Percentiles rank a stretch among this genome's conserved stretches.
These are phyloP conservation scores for Aureobasidium leucospermi DNA, from an alignment of 2,329 filamentous ascomycete species.

Conservation along the genomic window DNA sequence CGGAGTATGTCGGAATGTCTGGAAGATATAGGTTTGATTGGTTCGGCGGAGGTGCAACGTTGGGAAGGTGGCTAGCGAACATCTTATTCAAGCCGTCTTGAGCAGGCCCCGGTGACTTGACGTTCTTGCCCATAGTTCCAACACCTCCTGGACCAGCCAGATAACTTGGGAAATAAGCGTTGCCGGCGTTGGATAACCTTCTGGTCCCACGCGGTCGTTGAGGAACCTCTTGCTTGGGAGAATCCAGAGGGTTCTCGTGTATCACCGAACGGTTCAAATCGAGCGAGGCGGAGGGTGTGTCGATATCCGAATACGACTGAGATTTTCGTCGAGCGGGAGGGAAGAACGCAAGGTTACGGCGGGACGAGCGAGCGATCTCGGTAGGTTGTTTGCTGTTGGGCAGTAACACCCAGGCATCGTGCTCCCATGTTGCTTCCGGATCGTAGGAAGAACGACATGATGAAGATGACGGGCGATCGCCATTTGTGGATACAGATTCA, in stretches of 20 bases:
- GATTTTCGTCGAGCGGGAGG: constrained; percentile 87
- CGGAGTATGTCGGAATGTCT: constrained; percentile 51
- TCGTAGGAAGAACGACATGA: constrained; percentile 35
- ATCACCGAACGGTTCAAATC: constrained; percentile 46
- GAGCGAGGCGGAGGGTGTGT: constrained; percentile 60
- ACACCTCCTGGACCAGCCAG: constrained; percentile 83
- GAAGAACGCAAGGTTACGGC: constrained; percentile 80
- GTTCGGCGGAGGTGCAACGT: constrained; percentile 55
- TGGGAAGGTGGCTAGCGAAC: constrained; percentile 75
- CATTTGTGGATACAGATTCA: constrained; percentile 30
- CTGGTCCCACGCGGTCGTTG: constrained; percentile 34
- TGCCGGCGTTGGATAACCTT: constrained; percentile 31
- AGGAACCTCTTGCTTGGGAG: constrained; percentile 27
- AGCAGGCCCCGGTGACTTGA: constrained; percentile 70
- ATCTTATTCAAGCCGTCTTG: constrained; percentile 78
- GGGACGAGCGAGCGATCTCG: constrained; percentile 78
- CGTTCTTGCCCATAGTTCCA: constrained; percentile 66
- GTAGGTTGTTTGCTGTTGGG: constrained; percentile 64
- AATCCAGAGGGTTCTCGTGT: constrained; percentile 23
- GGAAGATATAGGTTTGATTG: constrained; percentile 50
- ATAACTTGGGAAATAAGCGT: constrained; percentile 38
- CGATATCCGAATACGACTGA: constrained; percentile 52
- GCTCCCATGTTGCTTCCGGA: constrained; percentile 66
- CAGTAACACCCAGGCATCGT: constrained; percentile 82
- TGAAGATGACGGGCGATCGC: constrained; percentile 27